Conservation (phyloP, 306 rosid genomes). For the Senna siamea region DNA sequence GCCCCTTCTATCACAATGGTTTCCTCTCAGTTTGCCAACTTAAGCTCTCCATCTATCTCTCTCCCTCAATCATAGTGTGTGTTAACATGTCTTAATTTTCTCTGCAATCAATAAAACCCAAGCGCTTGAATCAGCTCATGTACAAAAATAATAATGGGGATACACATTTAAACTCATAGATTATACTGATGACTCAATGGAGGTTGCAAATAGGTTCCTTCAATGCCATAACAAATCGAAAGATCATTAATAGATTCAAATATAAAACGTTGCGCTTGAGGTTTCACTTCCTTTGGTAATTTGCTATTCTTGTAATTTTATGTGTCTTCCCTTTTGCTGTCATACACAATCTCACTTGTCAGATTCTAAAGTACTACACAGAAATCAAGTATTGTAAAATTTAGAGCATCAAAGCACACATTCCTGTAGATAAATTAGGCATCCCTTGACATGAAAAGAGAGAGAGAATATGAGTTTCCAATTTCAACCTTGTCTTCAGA, state of each 20-base stretch:
- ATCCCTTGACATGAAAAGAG: constrained; percentile 17
- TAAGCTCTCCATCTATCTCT: too few species aligned
- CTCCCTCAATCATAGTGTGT: too few species aligned
- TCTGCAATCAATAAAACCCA: too few species aligned
- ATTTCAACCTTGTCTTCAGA: constrained; percentile 75
- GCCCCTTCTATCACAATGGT: too few species aligned
- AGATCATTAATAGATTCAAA: neutral
- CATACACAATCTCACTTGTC: neutral
- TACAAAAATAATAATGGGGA: too few species aligned
- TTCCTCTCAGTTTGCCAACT: too few species aligned
- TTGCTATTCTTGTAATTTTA: neutral
- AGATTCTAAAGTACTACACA: constrained; percentile 13
- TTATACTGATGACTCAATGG: neutral
- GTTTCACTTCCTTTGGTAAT: neutral
- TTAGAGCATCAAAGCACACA: constrained; percentile 10
- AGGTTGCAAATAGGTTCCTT: too few species aligned
- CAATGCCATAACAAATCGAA: too few species aligned
- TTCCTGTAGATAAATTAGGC: constrained; percentile 9
- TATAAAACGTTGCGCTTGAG: neutral
- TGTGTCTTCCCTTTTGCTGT: neutral
- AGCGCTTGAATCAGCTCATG: too few species aligned
- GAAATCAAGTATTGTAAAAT: constrained; percentile 20
- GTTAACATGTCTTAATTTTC: too few species aligned
- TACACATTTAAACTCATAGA: neutral
- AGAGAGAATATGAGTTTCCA: constrained; percentile 18